Base-by-base conservation (phyloP, 495 filamentous ascomycete genomes). In the Cryomyces antarcticus region DNA sequence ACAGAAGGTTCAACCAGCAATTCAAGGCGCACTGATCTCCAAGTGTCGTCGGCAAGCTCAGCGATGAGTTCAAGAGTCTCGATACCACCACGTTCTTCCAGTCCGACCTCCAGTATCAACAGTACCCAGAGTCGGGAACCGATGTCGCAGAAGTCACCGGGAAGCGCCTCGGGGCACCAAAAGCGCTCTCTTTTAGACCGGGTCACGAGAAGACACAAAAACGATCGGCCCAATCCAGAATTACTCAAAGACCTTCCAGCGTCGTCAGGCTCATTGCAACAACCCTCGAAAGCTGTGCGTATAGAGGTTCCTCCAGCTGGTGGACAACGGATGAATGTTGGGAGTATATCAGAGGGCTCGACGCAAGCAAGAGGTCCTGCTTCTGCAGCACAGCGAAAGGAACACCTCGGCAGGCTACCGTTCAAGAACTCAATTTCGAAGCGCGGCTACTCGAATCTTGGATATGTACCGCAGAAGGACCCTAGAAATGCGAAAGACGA, bases 61-160 rank as follows among this genome's bases (percentile, higher is more conserved):
- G 39, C 49, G 1, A 64, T 69, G 57, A 63, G 56, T 35, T 72
- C 71, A 17, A 56, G 62, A 11, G 64, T 64, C 5, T 66, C 59
- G 17, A 53, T 69, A 42, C 62, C 61, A 27, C 44, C 69, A 11
- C 74, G 83, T 29, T 73, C 77, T 4, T 72, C 76, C 28, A 93
- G 81, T 53, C 82, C 83, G 9, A 80, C 80, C 2, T 78, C 77
- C 13, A 89, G 78, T 53, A 63, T 67, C 9, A 71, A 68, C 46
- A 78, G 80, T 44, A 46, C 46, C 24, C 57, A 55, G 45, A 58
- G 55, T 29, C 46, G 46, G 33, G 50, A 55, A 24, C 39, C 37
- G 5, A 12, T 43, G 5, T 27, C 39, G 12, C 72, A 77, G 48
- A 64, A 64, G 35, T 85, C 80, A 2, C 79, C 65, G 5, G 58